Percentiles rank a stretch among this genome's conserved stretches.
phyloP scores from a whole-genome alignment of 2,329 filamentous ascomycete species.

The Fusarium fracticaudum region DNA sequence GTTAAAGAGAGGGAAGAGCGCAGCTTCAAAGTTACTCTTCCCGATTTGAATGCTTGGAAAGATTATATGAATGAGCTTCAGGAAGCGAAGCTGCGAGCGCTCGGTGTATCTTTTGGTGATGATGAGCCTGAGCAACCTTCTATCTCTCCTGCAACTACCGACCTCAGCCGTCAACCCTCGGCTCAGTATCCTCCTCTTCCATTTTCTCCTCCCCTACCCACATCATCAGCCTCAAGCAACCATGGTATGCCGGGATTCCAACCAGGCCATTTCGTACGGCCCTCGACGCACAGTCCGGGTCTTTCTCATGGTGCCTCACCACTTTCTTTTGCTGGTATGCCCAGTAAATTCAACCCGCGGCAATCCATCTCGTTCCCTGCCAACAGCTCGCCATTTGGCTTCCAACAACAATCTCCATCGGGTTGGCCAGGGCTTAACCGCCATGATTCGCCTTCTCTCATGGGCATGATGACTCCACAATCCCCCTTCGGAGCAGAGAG shows the following conservation, averaged over 20 bases:
- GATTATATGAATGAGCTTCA: conserved; percentile 83
- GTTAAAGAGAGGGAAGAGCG: conserved; percentile 62
- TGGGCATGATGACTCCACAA: conserved; percentile 68
- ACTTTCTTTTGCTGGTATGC: conserved; percentile 70
- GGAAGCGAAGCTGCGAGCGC: conserved; percentile 90
- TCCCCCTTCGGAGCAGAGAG: conserved; percentile 70
- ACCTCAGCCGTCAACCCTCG: conserved; percentile 74
- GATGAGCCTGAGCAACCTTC: conserved; percentile 73
- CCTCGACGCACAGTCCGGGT: conserved; percentile 70
- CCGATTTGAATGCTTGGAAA: conserved; percentile 76
- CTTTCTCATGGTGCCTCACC: conserved; percentile 76
- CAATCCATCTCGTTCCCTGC: conserved; percentile 76
- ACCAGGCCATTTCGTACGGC: conserved; percentile 65
- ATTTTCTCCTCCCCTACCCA: conserved; percentile 85
- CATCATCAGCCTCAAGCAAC: conserved; percentile 80
- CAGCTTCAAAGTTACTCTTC: conserved; percentile 71
- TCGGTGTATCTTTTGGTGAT: conserved; percentile 84
- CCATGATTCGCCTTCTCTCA: conserved; percentile 71
- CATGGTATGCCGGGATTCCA: conserved; percentile 66
- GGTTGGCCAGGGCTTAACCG: conserved; percentile 65
- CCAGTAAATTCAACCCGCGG: conserved; percentile 71
- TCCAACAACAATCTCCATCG: conserved; percentile 68
- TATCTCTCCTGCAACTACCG: conserved; percentile 72
- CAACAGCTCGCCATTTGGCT: conserved; percentile 73
- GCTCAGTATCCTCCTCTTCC: conserved; percentile 79